phyloP scores from a whole-genome alignment of 2,329 filamentous ascomycete genomes.

The Malbranchea cinnamomea region DNA sequence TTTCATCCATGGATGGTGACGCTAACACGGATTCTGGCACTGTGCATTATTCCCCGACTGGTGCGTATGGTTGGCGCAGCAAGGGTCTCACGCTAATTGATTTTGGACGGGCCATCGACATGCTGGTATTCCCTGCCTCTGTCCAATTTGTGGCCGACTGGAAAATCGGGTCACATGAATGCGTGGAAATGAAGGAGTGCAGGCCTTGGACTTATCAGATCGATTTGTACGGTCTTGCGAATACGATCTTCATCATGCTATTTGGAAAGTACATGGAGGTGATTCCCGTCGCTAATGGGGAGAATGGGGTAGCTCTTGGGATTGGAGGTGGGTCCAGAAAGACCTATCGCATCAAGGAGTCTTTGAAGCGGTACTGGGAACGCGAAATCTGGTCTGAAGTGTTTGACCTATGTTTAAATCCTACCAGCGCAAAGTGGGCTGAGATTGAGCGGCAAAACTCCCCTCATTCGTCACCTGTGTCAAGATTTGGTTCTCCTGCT shows the following conservation, averaged over 20 bases:
- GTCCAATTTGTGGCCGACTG: slow-evolving; percentile 92
- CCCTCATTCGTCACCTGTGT: background rate
- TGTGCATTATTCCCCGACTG: slow-evolving; percentile 55
- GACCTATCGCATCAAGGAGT: slow-evolving; percentile 67
- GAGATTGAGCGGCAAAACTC: slow-evolving; percentile 37
- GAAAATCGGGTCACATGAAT: slow-evolving; percentile 77
- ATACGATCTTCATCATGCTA: slow-evolving; percentile 71
- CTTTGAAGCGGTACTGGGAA: slow-evolving; percentile 92
- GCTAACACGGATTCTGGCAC: slow-evolving; percentile 15
- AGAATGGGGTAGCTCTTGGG: slow-evolving; percentile 12
- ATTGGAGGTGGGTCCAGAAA: slow-evolving; percentile 28
- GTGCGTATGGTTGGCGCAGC: slow-evolving; percentile 59
- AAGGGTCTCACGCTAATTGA: slow-evolving; percentile 83
- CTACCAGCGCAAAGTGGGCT: slow-evolving; percentile 42
- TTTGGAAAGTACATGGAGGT: slow-evolving; percentile 95
- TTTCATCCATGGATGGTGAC: slow-evolving; percentile 18
- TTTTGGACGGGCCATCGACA: slow-evolving; percentile 88
- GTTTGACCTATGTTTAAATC: slow-evolving; percentile 79
- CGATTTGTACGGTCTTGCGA: slow-evolving; percentile 86
- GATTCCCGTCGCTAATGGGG: slow-evolving; percentile 24
- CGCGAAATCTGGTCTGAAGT: slow-evolving; percentile 73
- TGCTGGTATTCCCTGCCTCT: slow-evolving; percentile 61
- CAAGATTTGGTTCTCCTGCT: background rate
- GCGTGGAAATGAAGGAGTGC: slow-evolving; percentile 86
- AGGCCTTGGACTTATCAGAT: slow-evolving; percentile 96